These are phyloP conservation scores for Dentipellis fragilis DNA, from an alignment of 768 basidiomycete species.

Conservation along the genomic window DNA sequence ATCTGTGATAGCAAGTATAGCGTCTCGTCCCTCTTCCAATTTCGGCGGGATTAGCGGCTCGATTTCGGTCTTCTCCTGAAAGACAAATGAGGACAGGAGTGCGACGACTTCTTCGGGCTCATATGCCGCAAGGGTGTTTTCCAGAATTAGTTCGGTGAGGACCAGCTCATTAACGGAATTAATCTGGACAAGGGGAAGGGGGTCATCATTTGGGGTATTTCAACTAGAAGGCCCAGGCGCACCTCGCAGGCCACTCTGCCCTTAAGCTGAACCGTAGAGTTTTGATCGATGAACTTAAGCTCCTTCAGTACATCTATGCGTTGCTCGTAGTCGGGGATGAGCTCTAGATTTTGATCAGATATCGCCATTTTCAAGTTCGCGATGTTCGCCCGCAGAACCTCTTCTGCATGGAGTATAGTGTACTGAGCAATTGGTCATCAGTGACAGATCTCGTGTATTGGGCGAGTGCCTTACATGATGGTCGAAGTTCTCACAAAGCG, in stretches of 20 bases:
- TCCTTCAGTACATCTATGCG: conserved; percentile 84
- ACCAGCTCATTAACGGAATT: conserved; percentile 97
- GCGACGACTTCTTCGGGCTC: conserved; percentile 96
- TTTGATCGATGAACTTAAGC: conserved; percentile 89
- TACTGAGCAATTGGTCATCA: conserved; percentile 43
- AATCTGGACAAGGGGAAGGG: conserved; percentile 44
- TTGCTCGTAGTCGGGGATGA: conserved; percentile 95
- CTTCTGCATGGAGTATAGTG: conserved; percentile 60
- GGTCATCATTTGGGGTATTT: neutral
- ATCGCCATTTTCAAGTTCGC: conserved; percentile 72
- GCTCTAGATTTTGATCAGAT: conserved; percentile 93
- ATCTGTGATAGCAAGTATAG: conserved; percentile 70
- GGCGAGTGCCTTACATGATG: conserved; percentile 51
- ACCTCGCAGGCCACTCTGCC: conserved; percentile 98
- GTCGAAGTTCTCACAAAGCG: conserved; percentile 55
- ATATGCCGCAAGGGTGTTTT: conserved; percentile 84
- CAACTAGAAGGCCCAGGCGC: conserved; percentile 7
- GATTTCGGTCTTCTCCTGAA: conserved; percentile 94
- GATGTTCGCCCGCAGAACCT: conserved; percentile 64
- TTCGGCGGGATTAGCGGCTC: conserved; percentile 76
- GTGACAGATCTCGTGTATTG: conserved; percentile 1
- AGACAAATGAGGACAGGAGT: conserved; percentile 91
- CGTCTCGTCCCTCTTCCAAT: conserved; percentile 70
- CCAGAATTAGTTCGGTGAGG: conserved; percentile 91
- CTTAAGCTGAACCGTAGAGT: conserved; percentile 90